Percentiles rank a stretch among this genome's conserved stretches.
phyloP scores from a whole-genome alignment of 1,139 yeast species.

The Arxiozyma telluris region DNA sequence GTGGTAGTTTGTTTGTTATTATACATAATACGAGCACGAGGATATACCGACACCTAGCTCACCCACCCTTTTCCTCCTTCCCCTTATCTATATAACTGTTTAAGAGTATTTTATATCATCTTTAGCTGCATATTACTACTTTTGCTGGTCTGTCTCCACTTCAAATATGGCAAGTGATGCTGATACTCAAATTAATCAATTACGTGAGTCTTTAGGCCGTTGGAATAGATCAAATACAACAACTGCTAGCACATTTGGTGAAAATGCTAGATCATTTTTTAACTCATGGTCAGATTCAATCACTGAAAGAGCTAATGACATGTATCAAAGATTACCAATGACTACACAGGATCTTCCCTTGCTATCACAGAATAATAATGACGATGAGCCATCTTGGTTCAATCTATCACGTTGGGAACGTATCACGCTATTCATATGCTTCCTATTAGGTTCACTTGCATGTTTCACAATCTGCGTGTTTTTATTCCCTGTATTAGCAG shows the following conservation, averaged over 20 bases:
- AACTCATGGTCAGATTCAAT: conserved; percentile 34
- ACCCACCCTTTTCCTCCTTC: no score
- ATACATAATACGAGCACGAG: no score
- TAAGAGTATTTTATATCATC: no score
- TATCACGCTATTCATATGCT: conserved; percentile 65
- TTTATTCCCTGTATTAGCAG: conserved; percentile 78
- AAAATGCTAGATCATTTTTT: conserved; percentile 32
- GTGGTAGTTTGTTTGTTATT: no score
- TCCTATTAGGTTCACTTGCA: conserved; percentile 64
- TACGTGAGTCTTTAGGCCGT: conserved; percentile 34
- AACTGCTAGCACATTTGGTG: conserved; percentile 20
- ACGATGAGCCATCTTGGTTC: conserved; percentile 48
- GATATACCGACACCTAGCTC: no score
- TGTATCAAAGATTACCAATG: conserved; percentile 45
- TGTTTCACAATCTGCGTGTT: conserved; percentile 79
- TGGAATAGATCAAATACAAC: conserved; percentile 29
- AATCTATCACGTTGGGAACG: conserved; percentile 68
- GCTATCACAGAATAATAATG: conserved; percentile 9
- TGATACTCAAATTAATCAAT: conserved; percentile 11
- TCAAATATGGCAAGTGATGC: conserved; percentile 1
- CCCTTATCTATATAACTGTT: no score
- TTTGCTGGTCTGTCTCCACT: not conserved
- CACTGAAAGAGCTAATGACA: conserved; percentile 37
- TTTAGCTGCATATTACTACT: no score
- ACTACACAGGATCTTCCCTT: conserved; percentile 42